These are phyloP conservation scores for Casuarina equisetifolia DNA, from an alignment of 306 rosid genomes.

Conservation along the genomic window DNA sequence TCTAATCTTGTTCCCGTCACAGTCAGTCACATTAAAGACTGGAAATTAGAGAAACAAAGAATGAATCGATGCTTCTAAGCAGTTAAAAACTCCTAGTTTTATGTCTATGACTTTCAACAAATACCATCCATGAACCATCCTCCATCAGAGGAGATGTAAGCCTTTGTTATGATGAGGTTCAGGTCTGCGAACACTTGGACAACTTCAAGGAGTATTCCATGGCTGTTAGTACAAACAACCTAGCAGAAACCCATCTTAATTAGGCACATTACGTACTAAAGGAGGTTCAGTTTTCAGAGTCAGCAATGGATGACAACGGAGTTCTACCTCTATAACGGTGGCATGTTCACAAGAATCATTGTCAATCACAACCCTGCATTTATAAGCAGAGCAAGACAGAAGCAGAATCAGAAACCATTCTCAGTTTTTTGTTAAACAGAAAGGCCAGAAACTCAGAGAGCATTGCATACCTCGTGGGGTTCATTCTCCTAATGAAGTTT, in stretches of 20 bases:
- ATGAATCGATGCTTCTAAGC: background rate
- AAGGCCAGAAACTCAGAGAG: background rate
- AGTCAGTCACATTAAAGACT: slow-evolving; percentile 11
- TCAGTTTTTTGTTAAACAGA: background rate
- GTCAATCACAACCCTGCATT: slow-evolving; percentile 3
- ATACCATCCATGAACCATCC: slow-evolving; percentile 17
- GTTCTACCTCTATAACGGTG: slow-evolving; percentile 2
- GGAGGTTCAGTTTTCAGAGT: background rate
- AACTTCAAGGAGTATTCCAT: slow-evolving; percentile 13
- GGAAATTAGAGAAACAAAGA: background rate
- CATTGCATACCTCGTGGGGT: background rate
- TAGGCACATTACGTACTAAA: background rate
- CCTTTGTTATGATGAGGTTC: slow-evolving; percentile 8
- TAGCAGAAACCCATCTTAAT: background rate
- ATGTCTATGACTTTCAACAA: too few relatives aligned
- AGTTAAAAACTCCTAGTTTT: background rate
- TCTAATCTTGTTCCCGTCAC: slow-evolving; percentile 8
- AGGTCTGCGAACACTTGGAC: slow-evolving; percentile 2
- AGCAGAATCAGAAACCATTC: too few relatives aligned
- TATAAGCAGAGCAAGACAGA: background rate
- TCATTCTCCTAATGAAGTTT: slow-evolving; percentile 5
- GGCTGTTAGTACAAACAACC: background rate
- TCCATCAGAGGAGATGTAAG: slow-evolving; percentile 13
- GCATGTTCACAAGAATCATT: slow-evolving; percentile 9
- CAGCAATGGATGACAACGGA: background rate